These are phyloP conservation scores for Tylopilus cervinicoccineus DNA, from an alignment of 768 basidiomycete species.

Conservation along the genomic window DNA sequence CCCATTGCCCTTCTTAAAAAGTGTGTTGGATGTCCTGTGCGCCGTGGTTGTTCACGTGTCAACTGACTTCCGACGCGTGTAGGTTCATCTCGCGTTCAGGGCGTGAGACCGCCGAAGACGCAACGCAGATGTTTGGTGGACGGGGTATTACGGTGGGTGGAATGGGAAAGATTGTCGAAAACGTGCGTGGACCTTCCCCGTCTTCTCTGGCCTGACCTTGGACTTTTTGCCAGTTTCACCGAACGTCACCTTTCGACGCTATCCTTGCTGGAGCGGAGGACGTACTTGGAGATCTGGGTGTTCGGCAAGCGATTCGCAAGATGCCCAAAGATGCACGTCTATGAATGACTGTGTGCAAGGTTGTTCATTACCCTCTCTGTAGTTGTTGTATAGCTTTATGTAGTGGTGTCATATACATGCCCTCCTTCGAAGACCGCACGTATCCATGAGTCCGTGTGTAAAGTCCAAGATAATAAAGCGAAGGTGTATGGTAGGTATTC, in stretches of 20 bases:
- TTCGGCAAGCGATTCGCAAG: constrained; percentile 67
- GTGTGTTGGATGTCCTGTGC: constrained; percentile 37
- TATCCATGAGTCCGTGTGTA: not conserved
- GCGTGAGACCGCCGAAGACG: constrained; percentile 56
- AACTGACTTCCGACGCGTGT: not conserved
- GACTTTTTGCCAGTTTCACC: constrained; percentile 54
- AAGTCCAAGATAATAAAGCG: constrained; percentile 1
- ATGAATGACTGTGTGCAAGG: constrained; percentile 21
- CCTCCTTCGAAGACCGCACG: not conserved
- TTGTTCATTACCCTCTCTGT: not conserved
- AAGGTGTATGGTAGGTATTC: constrained; percentile 10
- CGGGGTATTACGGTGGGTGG: constrained; percentile 83
- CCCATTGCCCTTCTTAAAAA: constrained; percentile 87
- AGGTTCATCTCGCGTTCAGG: constrained; percentile 64
- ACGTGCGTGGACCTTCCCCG: constrained; percentile 43
- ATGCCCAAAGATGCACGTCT: constrained; percentile 53
- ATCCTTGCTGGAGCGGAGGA: constrained; percentile 81
- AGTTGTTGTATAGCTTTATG: not conserved
- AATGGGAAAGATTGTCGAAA: constrained; percentile 83
- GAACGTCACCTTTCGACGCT: constrained; percentile 80
- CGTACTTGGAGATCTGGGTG: constrained; percentile 69
- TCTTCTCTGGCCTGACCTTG: not conserved
- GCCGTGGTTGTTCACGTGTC: not conserved
- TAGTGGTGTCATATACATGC: constrained; percentile 11
- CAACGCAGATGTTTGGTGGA: constrained; percentile 86